Evolutionary conservation across 768 basidiomycete species (phyloP), one percentile per base, ranked within the genome.

Genomic region (Auricularia auricula-judae): DNA sequence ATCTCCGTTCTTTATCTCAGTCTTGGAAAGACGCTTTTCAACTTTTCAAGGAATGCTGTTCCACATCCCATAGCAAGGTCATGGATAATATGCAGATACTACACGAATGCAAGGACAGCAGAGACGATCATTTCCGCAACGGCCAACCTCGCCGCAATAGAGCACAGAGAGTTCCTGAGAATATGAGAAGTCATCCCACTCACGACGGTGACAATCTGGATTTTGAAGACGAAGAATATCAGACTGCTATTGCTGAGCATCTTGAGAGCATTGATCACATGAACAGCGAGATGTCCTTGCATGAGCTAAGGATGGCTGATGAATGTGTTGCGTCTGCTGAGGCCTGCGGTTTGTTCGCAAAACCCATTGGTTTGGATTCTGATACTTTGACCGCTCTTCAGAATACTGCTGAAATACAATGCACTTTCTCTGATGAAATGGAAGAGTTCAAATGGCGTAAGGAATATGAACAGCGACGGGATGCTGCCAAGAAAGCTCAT

Each of bases 71-170:
- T 18, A 36, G 23, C 58, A 5, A 56, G 0, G 67, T 72, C 12
- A 73, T 79, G 65, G 63, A 76, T 5, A 80, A 81, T 56, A 78
- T 81, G 70, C 77, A 79, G 54, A 29, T 78, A 0, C 36, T 79
- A 7, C 75, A 79, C 68, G 79, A 80, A 61, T 79, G 78, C 63
- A 74, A 44, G 43, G 43, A 44, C 43, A 44, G 43, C 43, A 44
- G 43, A 44, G 43, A 44, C 18, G 43, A 44, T 62, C 70, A 76
- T 66, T 75, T 75, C 64, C 56, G 64, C 16, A 64, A 70, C 29
- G 53, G 72, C 1, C 61, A 60, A 16, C 43, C 43, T 44, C 29
- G 29, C 4, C 43, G 29, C 14, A 42, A 43, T n/a, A 18, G 61
- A 5, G 21, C 36, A 1, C 21, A 14, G 29, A 1, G 35, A 10